Evolutionary conservation across 129 eudicot species (phyloP), one percentile per base, ranked within the genome.

Genomic region (Mikania micrantha): DNA sequence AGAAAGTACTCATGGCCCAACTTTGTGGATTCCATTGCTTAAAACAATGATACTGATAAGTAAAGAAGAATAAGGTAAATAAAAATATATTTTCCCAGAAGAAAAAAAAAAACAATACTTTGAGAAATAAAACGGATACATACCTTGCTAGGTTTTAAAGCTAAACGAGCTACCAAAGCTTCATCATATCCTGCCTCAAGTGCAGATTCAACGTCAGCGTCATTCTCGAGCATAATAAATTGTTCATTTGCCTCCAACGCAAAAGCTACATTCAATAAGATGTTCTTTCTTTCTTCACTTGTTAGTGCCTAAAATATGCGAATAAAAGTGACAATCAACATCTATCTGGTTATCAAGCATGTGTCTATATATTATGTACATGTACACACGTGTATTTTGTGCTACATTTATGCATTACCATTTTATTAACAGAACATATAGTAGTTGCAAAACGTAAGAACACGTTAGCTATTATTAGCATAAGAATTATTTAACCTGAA

Each of bases 181-280:
- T 83, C 82, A 11, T 83, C 90, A 48, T 87, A 91, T 47, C 85
- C 86, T 36, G 87, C 88, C 15, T 71, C 79, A 22, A 64, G 81
- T 49, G 97, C 96, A 15, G 86, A 74, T 60, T 68, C 78, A 64
- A 91, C 85, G 73, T 91, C 96, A 67, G 85, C 90, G 60, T 81
- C 85, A 78, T 91, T 91, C 77, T 83, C 96, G 52, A 62, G 62
- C 63, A 9, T 65, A 76, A 91, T 88, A 12, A 71, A 34, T 49
- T 64, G 67, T 78, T 79, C 90, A 39, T 88, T 83, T 50, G 75
- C 84, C 65, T 81, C 95, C 70, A 91, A 70, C 38, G 96, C 98
- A 64, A 83, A 84, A 72, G 98, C 94, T 52, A 91, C 74, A 79
- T 84, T 87, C 56, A 88, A 31, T 80, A 91, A 77, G 36, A 88